A percentile compares a stretch with the other conserved stretches of the same genome.
Evolutionary conservation across 2,329 filamentous ascomycete genomes (phyloP).

Genomic region (Boeremia exigua): DNA sequence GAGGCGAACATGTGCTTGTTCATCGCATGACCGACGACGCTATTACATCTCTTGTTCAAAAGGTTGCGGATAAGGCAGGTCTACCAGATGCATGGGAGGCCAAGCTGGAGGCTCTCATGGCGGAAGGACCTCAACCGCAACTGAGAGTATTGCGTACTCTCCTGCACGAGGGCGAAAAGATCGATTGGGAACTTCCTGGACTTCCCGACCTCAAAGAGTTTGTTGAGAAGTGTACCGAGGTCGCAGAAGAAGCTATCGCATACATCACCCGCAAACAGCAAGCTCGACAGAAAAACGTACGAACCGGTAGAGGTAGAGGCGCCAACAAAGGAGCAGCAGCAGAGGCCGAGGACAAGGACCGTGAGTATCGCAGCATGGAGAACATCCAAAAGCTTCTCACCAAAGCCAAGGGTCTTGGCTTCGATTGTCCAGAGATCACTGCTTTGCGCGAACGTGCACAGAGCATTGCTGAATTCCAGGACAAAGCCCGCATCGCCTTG

Average conservation of each 20-base stretch:
- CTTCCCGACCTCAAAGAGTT: conserved; percentile 83
- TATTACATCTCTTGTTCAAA: conserved; percentile 71
- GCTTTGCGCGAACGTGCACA: conserved; percentile 84
- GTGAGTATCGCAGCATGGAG: conserved; percentile 84
- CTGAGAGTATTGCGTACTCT: conserved; percentile 85
- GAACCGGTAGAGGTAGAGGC: conserved; percentile 76
- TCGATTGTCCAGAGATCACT: conserved; percentile 89
- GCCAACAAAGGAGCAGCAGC: conserved; percentile 67
- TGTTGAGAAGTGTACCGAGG: conserved; percentile 95
- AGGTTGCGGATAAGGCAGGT: conserved; percentile 83
- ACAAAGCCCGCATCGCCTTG: conserved; percentile 73
- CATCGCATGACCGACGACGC: conserved; percentile 78
- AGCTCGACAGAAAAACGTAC: conserved; percentile 93
- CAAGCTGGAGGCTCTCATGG: conserved; percentile 83
- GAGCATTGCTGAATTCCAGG: conserved; percentile 83
- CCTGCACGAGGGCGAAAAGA: conserved; percentile 92
- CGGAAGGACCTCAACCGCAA: conserved; percentile 82
- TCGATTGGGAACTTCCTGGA: conserved; percentile 86
- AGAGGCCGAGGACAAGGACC: conserved; percentile 82
- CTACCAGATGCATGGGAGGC: conserved; percentile 89
- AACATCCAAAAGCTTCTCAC: conserved; percentile 85
- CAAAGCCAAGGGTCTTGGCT: conserved; percentile 85
- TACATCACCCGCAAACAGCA: conserved; percentile 98
- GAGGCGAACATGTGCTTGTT: conserved; percentile 71
- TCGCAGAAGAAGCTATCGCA: conserved; percentile 95